Evolutionary conservation across 345 rosid species (phyloP), one percentile per base, ranked within the genome.

Genomic region (Heritiera fomes): DNA sequence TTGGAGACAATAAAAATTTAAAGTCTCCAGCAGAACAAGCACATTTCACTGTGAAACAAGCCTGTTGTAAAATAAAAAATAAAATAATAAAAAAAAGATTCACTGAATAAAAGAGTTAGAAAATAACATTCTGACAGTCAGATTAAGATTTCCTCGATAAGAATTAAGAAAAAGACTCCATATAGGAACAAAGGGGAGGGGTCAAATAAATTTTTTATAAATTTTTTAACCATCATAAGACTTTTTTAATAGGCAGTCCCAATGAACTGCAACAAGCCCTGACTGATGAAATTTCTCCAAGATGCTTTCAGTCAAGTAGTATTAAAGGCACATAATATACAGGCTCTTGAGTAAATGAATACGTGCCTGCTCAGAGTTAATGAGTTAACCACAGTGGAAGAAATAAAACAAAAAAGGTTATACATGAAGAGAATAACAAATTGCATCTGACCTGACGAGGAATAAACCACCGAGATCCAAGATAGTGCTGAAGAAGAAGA

Each of bases 401-500:
- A 68, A 18, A 6, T 55, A 74, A 71, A 46, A 55, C 6, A 11
- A 75, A 61, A 63, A 50, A 41, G n/a, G 52, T 28, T 46, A 30
- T 40, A 55, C 32, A 65, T 68, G 43, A 79, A 80, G 52, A 63
- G 70, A 76, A 78, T 13, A 79, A 45, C 30, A 58, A 77, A 78
- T n/a, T 50, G 11, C 2, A 82, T 78, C 88, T 78, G 69, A 96
- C 99, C 99, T 94, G 95, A 52, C 84, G 94, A 80, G 99, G 97
- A 82, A 96, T 88, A 86, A 96, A 94, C 89, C 98, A 96, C 55
- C 99, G 89, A 34, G 99, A 92, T 73, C 99, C 99, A 38, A 92
- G 89, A 85, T 92, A 96, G 81, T 94, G 94, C 87, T 96, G 99
- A 79, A 94, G 94, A 76, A 96, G 91, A 80, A 94, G 99, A 82